Percentiles rank a stretch among this genome's conserved stretches.
These are phyloP conservation scores for Leccinum subatratum DNA, from an alignment of 1,284 basidiomycete genomes.

Conservation along the genomic window DNA sequence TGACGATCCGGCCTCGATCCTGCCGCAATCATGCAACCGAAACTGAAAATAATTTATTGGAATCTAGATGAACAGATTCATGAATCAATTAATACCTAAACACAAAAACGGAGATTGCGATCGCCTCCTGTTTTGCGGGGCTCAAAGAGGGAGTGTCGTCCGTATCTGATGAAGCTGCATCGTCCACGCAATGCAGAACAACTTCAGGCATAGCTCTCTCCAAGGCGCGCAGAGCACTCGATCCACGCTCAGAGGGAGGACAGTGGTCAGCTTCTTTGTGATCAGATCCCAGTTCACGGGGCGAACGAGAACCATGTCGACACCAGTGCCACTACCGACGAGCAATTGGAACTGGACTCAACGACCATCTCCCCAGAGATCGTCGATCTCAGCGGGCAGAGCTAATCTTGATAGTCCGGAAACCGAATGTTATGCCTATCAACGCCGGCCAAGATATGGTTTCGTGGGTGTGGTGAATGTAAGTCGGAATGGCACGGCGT, in stretches of 20 bases:
- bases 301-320: conserved; percentile 57
- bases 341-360: conserved; percentile 16
- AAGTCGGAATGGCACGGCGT: conserved; percentile 51
- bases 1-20: conserved; percentile 19
- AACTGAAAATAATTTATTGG: conserved; percentile 54
- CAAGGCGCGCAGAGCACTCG: conserved; percentile 39
- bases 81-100: conserved; percentile 8
- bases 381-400: conserved; percentile 46
- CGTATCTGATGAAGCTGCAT: conserved; percentile 28
- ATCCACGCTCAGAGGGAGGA: conserved; percentile 34
- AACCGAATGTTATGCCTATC: conserved; percentile 43
- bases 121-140: conserved; percentile 42
- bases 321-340: conserved; percentile 43
- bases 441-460: conserved; percentile 44
- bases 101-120: conserved; percentile 44
- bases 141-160: not conserved
- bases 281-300: conserved; percentile 54
- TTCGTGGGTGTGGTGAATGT: conserved; percentile 34
- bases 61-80: conserved; percentile 40
- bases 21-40: conserved; percentile 36
- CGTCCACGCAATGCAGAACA: conserved; percentile 23
- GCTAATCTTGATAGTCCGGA: conserved; percentile 43
- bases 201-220: conserved; percentile 35
- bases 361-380: conserved; percentile 41
- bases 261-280: conserved; percentile 29